Evolutionary conservation across 163 green algal species (phyloP), one percentile per base, ranked within the genome.

Genomic region (Scenedesmus sp.): DNA sequence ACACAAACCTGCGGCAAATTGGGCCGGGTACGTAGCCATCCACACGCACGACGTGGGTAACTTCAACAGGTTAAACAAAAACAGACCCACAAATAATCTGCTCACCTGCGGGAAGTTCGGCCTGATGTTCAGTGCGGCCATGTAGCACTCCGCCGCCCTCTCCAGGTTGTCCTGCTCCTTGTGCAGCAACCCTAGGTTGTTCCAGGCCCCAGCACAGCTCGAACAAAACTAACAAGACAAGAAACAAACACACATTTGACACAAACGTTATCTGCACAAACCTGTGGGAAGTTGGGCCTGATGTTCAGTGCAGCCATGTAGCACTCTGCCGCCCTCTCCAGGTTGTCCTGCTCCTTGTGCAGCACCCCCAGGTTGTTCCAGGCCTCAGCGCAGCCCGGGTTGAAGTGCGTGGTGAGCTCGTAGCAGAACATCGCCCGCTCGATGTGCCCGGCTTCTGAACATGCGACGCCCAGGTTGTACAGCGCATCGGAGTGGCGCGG

Each of bases 391-490:
- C 97, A 98, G 0, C 56, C 70, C 2, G 97, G 96, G 77, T 97
- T 96, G 92, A 98, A 96, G 76, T 96, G 90, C 10, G 97, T 87
- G 0, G 97, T 94, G 46, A 96, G 94, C 88, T 99, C 95, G 86
- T 99, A 99, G 94, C 97, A 96, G 93, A 96, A 95, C n/a, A 95
- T 86, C 34, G 94, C 92, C 3, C 83, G 94, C 73, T 95, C 88
- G 26, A 87, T 52, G 7, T 98, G 91, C 0, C 96, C 94, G 52
- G 87, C 89, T 91, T 99, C 98, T 12, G 93, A 96, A 84, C 95
- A 97, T 6, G 96, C 97, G 9, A 99, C 98, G 0, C 97, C 98
- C 34, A 99, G 94, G 94, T 99, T 99, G 96, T 99, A 99, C 64
- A 99, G 93, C 4, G 96, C 96, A 12, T 98, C 96, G 0, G 94